phyloP scores from a whole-genome alignment of 148 eudicot species.

The Nepenthes gracilis region DNA sequence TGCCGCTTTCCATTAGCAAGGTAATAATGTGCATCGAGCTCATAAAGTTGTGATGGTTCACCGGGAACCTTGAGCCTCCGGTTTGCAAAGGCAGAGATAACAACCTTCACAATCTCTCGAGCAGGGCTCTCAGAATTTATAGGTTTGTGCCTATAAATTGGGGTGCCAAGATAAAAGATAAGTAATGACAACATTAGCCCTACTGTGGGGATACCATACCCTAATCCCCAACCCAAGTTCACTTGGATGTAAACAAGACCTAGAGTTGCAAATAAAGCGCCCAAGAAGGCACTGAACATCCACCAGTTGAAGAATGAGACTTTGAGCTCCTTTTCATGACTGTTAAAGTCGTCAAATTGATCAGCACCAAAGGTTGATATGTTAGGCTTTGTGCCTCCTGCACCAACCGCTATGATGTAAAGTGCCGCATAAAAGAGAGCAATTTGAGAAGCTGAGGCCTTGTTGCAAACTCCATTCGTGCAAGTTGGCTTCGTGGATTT shows the following conservation, averaged over 20 bases:
- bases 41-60: no score
- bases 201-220: slow-evolving; percentile 72
- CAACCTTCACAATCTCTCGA: slow-evolving; percentile 35
- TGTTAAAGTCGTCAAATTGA: slow-evolving; percentile 67
- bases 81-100: slow-evolving; percentile 28
- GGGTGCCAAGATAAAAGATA: slow-evolving; percentile 66
- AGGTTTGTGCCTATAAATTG: slow-evolving; percentile 59
- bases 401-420: slow-evolving; percentile 69
- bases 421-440: slow-evolving; percentile 64
- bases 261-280: slow-evolving; percentile 58
- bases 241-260: slow-evolving; percentile 86
- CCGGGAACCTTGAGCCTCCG: slow-evolving; percentile 18
- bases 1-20: slow-evolving; percentile 18
- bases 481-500: slow-evolving; percentile 56
- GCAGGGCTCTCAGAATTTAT: slow-evolving; percentile 45
- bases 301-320: slow-evolving; percentile 95
- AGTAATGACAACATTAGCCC: slow-evolving; percentile 52
- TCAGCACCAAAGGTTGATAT: slow-evolving; percentile 92
- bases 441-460: slow-evolving; percentile 33
- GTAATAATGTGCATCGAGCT: slow-evolving; percentile 18
- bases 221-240: slow-evolving; percentile 84
- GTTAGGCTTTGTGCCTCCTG: slow-evolving; percentile 90
- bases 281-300: slow-evolving; percentile 74
- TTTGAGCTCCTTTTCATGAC: slow-evolving; percentile 55
- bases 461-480: slow-evolving; percentile 40